phyloP scores from a whole-genome alignment of 352 stramenopile species.

The Pythium apleroticum region DNA sequence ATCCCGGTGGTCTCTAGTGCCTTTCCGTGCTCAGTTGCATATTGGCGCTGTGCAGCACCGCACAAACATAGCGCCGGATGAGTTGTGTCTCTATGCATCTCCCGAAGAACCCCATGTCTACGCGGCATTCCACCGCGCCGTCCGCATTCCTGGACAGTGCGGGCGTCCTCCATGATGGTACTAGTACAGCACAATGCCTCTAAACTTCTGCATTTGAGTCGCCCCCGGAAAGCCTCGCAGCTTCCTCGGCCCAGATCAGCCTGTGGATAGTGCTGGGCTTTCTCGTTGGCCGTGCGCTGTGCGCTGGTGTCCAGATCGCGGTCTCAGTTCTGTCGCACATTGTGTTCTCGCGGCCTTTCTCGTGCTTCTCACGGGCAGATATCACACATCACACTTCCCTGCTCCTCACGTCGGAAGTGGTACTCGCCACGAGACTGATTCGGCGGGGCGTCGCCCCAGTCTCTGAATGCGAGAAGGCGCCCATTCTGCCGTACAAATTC shows the following conservation, averaged over 20 bases:
- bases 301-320: background rate
- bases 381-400: background rate
- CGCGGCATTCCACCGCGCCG: too few relatives aligned
- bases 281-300: too few relatives aligned
- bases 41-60: background rate
- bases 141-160: too few relatives aligned
- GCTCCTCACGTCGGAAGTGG: background rate
- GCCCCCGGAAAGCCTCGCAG: too few relatives aligned
- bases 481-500: too few relatives aligned
- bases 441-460: too few relatives aligned
- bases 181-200: too few relatives aligned
- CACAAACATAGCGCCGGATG: background rate
- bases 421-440: background rate
- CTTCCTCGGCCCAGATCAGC: too few relatives aligned
- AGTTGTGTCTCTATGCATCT: background rate
- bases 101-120: background rate
- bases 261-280: too few relatives aligned
- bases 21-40: background rate
- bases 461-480: too few relatives aligned
- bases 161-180: too few relatives aligned
- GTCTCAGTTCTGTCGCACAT: background rate
- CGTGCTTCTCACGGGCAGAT: background rate
- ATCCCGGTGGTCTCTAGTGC: background rate
- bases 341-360: background rate
- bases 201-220: too few relatives aligned